These are phyloP conservation scores for Panicum hallii DNA, from an alignment of 202 grass and related monocot genomes.

Conservation along the genomic window DNA sequence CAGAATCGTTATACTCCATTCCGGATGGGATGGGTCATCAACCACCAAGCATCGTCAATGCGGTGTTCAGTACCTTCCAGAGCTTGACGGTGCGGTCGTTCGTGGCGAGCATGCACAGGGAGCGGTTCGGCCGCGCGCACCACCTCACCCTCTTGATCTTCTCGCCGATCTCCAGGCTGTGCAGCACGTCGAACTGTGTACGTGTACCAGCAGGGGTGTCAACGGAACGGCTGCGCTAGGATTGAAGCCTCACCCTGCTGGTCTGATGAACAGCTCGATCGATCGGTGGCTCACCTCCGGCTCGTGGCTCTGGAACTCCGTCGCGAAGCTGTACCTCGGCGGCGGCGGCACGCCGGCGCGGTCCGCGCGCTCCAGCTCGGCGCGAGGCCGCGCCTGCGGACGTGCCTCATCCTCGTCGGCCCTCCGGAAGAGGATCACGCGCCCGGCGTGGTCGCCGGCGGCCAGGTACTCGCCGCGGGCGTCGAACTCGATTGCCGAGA, in stretches of 20 bases:
- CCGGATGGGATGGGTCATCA: no score
- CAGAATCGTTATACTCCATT: background rate
- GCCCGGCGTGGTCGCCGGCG: constrained; percentile 59
- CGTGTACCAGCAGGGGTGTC: background rate
- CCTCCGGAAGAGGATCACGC: constrained; percentile 50
- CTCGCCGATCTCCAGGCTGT: constrained; percentile 65
- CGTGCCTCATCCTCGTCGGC: background rate
- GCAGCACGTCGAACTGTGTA: constrained; percentile 54
- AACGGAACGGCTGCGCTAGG: background rate
- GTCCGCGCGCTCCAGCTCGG: constrained; percentile 50
- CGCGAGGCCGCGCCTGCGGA: background rate
- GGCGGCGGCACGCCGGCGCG: constrained; percentile 7
- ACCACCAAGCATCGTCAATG: no score
- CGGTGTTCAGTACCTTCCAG: constrained; percentile 50
- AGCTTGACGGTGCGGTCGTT: constrained; percentile 67
- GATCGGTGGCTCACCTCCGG: constrained; percentile 41
- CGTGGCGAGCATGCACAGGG: constrained; percentile 55
- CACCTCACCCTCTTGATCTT: constrained; percentile 66
- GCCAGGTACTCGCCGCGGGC: constrained; percentile 50
- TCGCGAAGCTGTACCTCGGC: constrained; percentile 54
- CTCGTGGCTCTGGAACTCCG: constrained; percentile 70
- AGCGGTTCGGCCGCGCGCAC: constrained; percentile 55
- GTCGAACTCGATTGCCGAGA: constrained; percentile 57
- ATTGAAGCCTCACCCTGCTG: background rate
- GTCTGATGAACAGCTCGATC: background rate